phyloP scores from a whole-genome alignment of 1,139 yeast genomes.

The Pneumocystis wakefieldiae region DNA sequence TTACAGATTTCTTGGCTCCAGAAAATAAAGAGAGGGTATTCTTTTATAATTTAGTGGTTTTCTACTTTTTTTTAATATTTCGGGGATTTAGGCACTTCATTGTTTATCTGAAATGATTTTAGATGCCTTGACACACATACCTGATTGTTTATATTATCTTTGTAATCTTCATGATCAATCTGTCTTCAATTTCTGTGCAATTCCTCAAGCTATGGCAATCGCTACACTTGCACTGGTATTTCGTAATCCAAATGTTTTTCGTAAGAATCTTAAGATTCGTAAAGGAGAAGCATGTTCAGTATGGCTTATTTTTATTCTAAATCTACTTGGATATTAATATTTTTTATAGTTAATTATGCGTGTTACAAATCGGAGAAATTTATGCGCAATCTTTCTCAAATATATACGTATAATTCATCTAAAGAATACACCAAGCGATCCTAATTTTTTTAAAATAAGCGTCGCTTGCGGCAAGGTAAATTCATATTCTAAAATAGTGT shows the following conservation, averaged over 20 bases:
- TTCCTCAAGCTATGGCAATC: conserved; percentile 97
- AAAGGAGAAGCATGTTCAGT: conserved; percentile 55
- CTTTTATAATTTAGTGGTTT: conserved; percentile 35
- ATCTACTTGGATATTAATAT: neutral
- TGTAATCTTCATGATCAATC: conserved; percentile 69
- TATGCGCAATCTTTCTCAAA: conserved; percentile 55
- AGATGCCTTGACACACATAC: conserved; percentile 64
- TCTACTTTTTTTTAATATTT: too few species aligned
- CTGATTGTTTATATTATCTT: conserved; percentile 62
- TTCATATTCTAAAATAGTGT: too few species aligned
- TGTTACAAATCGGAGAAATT: conserved; percentile 62
- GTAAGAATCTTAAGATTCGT: conserved; percentile 67
- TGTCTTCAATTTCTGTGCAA: conserved; percentile 80
- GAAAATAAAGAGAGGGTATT: conserved; percentile 39
- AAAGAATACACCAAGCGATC: conserved; percentile 64
- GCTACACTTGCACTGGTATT: conserved; percentile 80
- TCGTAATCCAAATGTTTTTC: conserved; percentile 62
- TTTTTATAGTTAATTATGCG: conserved; percentile 51
- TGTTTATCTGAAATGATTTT: conserved; percentile 60
- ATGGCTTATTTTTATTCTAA: neutral
- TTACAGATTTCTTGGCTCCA: conserved; percentile 40
- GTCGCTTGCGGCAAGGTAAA: conserved; percentile 56
- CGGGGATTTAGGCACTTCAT: neutral
- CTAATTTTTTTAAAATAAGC: conserved; percentile 73
- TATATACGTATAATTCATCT: conserved; percentile 67